Evolutionary conservation across 345 rosid genomes (phyloP).

Genomic region (Euphorbia pulcherrima): DNA sequence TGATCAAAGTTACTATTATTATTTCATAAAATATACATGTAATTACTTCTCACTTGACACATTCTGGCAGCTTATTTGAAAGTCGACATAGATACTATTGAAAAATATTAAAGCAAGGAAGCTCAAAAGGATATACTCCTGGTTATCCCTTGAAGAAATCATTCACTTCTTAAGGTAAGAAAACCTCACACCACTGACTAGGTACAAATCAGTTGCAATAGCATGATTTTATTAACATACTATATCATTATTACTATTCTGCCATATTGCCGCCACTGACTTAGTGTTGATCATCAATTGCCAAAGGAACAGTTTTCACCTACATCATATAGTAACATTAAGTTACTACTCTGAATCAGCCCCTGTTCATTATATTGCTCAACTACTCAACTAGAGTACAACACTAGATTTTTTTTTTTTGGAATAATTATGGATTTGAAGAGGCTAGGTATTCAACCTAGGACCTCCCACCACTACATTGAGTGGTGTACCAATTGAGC

Average conservation of each 20-base stretch:
- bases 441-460: no score
- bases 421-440: no score
- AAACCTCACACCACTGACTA: background rate
- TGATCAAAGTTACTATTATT: no score
- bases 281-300: slow-evolving; percentile 47
- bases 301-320: slow-evolving; percentile 78
- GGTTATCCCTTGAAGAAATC: background rate
- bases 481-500: no score
- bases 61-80: background rate
- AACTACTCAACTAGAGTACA: no score
- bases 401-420: no score
- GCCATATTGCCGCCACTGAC: background rate
- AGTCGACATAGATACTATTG: background rate
- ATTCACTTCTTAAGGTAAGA: background rate
- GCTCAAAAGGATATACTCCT: slow-evolving; percentile 3
- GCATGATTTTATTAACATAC: slow-evolving; percentile 16
- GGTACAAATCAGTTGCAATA: background rate
- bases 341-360: background rate
- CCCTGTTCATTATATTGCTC: no score
- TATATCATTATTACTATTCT: background rate
- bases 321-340: slow-evolving; percentile 25
- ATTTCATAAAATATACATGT: background rate
- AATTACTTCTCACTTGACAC: background rate
- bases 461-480: no score
- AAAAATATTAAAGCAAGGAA: background rate